These are phyloP conservation scores for Hansenula anomala DNA, from an alignment of 1,139 yeast genomes.

Conservation along the genomic window DNA sequence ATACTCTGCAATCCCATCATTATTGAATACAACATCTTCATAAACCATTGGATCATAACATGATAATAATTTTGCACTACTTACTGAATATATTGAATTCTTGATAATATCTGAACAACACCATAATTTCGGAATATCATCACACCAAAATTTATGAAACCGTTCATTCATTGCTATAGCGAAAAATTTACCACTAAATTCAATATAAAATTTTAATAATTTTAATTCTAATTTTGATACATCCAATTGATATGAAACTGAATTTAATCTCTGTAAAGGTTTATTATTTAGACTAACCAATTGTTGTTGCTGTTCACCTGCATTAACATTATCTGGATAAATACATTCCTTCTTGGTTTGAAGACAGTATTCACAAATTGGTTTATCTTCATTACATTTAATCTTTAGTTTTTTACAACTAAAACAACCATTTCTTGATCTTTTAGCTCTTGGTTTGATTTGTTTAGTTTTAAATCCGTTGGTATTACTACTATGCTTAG, in stretches of 20 bases:
- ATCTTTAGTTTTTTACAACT: constrained; percentile 61
- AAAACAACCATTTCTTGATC: constrained; percentile 52
- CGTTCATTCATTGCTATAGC: constrained; percentile 7
- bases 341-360: constrained; percentile 26
- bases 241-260: constrained; percentile 2
- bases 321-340: neutral
- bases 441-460: constrained; percentile 11
- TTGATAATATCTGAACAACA: constrained; percentile 6
- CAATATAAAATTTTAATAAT: constrained; percentile 4
- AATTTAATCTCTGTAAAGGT: neutral
- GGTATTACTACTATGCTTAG: too few relatives aligned
- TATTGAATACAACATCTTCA: neutral
- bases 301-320: neutral
- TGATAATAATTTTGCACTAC: constrained; percentile 1
- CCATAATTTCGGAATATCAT: constrained; percentile 13
- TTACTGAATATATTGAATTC: neutral
- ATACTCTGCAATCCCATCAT: neutral
- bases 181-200: constrained; percentile 18
- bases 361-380: constrained; percentile 55
- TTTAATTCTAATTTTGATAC: constrained; percentile 3
- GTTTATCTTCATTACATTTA: constrained; percentile 67
- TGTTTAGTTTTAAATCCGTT: too few relatives aligned
- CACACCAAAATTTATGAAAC: constrained; percentile 7
- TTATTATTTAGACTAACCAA: neutral
- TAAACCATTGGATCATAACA: neutral